A percentile compares a stretch with the other conserved stretches of the same genome.
Conservation (phyloP, 192 early-diverging fungal species). For the Coemansia sp. region DNA sequence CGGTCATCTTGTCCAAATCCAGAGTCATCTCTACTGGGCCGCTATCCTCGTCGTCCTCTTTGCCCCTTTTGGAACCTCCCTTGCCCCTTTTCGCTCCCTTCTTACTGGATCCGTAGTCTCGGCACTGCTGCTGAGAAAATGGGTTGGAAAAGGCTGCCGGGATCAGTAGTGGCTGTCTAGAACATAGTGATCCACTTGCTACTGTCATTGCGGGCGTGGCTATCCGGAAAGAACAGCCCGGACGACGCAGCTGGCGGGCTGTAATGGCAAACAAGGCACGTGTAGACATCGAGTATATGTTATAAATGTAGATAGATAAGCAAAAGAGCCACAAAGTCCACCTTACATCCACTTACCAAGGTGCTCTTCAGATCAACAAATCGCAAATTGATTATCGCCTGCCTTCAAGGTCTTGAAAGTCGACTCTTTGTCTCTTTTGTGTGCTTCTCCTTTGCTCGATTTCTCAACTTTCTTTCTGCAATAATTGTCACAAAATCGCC, state of each 20-base stretch:
- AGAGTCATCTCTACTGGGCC: constrained; percentile 55
- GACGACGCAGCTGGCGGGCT: constrained; percentile 5
- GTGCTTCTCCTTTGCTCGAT: too few relatives aligned
- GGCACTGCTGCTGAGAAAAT: constrained; percentile 18
- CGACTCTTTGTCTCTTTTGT: too few relatives aligned
- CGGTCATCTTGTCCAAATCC: constrained; percentile 62
- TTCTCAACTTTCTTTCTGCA: background rate
- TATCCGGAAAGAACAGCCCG: background rate
- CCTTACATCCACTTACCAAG: background rate
- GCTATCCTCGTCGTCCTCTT: constrained; percentile 26
- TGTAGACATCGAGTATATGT: background rate
- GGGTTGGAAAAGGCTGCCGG: background rate
- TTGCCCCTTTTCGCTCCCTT: constrained; percentile 38
- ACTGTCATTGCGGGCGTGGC: background rate
- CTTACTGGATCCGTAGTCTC: constrained; percentile 53
- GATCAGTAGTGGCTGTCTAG: background rate
- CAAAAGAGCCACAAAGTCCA: background rate
- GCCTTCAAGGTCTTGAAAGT: background rate
- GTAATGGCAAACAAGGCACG: background rate
- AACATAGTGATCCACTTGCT: background rate
- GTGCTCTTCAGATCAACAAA: background rate
- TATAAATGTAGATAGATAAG: background rate
- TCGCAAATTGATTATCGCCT: background rate
- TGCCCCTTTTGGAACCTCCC: constrained; percentile 31
- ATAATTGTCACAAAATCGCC: background rate